Evolutionary conservation across 129 eudicot genomes (phyloP).

Genomic region (Flaveria robusta): DNA sequence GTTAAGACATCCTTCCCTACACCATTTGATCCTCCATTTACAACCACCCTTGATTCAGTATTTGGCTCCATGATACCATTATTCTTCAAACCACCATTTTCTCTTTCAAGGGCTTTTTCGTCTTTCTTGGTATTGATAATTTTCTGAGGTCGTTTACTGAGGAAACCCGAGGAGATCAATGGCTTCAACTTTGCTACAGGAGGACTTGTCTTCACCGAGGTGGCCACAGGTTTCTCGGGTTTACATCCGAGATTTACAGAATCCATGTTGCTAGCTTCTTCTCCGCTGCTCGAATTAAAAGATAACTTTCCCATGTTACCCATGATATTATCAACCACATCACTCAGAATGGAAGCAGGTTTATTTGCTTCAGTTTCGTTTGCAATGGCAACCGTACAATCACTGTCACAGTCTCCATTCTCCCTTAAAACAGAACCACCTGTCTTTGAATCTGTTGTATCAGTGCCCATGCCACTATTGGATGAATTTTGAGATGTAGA

Average conservation of each 20-base stretch:
- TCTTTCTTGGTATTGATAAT: constrained; percentile 25
- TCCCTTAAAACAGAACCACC: constrained; percentile 32
- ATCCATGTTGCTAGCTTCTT: constrained; percentile 19
- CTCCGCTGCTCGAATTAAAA: constrained; percentile 16
- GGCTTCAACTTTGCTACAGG: constrained; percentile 39
- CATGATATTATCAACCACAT: constrained; percentile 10
- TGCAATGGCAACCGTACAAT: constrained; percentile 14
- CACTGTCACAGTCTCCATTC: constrained; percentile 20
- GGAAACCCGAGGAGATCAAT: constrained; percentile 52
- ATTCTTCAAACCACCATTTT: constrained; percentile 15
- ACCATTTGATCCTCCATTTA: constrained; percentile 28
- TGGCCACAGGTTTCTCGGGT: constrained; percentile 16
- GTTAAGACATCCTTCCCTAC: constrained; percentile 16
- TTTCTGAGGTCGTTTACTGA: constrained; percentile 43
- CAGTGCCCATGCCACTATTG: constrained; percentile 26
- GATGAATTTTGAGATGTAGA: constrained; percentile 36
- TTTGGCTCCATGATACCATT: constrained; percentile 2
- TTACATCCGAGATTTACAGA: constrained; percentile 16
- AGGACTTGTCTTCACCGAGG: constrained; percentile 21
- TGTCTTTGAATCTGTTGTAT: constrained; percentile 37
- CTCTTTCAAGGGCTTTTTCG: constrained; percentile 22
- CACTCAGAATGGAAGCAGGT: constrained; percentile 20
- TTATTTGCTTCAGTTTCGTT: constrained; percentile 13
- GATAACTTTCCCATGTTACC: constrained; percentile 1
- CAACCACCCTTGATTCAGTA: constrained; percentile 18